These are phyloP conservation scores for Psophocarpus tetragonolobus DNA, from an alignment of 306 rosid species.

Conservation along the genomic window DNA sequence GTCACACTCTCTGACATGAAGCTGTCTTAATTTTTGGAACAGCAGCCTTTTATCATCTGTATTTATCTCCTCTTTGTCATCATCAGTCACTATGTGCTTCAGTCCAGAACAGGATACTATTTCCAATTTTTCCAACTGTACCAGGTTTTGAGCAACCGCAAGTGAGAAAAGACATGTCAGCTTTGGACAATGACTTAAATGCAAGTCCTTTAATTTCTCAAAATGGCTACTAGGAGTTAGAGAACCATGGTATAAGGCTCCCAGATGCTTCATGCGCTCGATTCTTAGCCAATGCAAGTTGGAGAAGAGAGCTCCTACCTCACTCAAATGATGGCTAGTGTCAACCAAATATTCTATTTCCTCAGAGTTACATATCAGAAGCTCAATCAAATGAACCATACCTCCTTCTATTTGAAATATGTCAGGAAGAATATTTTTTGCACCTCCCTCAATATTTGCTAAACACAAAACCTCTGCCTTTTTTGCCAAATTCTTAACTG, in stretches of 20 bases:
- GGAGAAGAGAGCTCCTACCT: background rate
- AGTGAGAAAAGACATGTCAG: background rate
- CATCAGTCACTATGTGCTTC: conserved; percentile 9
- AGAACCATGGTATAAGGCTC: background rate
- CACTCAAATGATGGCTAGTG: background rate
- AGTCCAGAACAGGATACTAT: background rate
- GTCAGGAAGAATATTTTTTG: background rate
- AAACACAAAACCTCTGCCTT: background rate
- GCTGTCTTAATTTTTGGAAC: conserved; percentile 27
- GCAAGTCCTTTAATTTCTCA: background rate
- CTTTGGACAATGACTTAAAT: background rate
- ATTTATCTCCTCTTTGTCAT: background rate
- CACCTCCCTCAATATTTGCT: background rate
- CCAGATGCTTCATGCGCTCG: background rate
- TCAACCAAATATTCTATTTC: background rate
- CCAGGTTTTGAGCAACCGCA: conserved; percentile 2
- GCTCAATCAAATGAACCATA: background rate
- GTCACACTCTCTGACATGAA: background rate
- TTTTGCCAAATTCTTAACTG: background rate
- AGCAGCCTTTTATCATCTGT: background rate
- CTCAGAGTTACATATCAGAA: background rate
- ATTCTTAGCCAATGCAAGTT: background rate
- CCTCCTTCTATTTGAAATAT: background rate
- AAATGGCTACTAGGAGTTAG: background rate
- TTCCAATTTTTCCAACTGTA: background rate